Base-by-base conservation (phyloP, 768 basidiomycete species). In the Myochromella boudieri region DNA sequence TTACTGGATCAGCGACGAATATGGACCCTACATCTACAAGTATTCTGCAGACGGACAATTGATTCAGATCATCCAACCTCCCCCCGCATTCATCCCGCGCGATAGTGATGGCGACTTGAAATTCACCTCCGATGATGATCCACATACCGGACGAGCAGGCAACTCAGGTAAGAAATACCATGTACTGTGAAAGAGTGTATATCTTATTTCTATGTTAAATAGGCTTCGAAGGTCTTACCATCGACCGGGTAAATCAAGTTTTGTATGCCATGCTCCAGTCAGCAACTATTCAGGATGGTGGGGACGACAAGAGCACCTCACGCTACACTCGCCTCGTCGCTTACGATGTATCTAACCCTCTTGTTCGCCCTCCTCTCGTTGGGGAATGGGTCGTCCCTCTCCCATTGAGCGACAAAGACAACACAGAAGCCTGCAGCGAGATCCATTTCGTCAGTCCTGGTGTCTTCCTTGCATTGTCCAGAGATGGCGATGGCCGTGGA, bases 1-100 rank as follows among this genome's bases (percentile, higher is more conserved):
- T 0, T 81, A 73, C 62, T 85, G 80, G 82, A 68, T 78, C 24
- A 80, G 79, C 54, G 85, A 86, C 57, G 84, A 86, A 64, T 86
- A 85, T 52, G 84, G 82, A 1, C 81, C 81, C 3, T 81, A 81
- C 55, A 79, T 85, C 51, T 82, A 85, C 61, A 71, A 68, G 12
- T 78, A 78, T 60, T 62, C 71, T 0, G 56, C 69, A 1, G 59
- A 62, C 20, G 82, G 82, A 1, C 54, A 70, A 1, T 64, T 85
- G 5, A 60, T 84, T 17, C 70, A 77, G 52, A 76, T 78, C 1
- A 82, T 86, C 33, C 70, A 78, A 55, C 82, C 83, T 0, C 81
- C 81, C 0, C 55, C 67, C 3, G 83, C 85, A 1, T 67, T 82
- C 21, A 64, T 84, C 0, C 85, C 85, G 0, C 49, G 63, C 1